Evolutionary conservation across 2,329 filamentous ascomycete genomes (phyloP).

Genomic region (Cercospora canescens): DNA sequence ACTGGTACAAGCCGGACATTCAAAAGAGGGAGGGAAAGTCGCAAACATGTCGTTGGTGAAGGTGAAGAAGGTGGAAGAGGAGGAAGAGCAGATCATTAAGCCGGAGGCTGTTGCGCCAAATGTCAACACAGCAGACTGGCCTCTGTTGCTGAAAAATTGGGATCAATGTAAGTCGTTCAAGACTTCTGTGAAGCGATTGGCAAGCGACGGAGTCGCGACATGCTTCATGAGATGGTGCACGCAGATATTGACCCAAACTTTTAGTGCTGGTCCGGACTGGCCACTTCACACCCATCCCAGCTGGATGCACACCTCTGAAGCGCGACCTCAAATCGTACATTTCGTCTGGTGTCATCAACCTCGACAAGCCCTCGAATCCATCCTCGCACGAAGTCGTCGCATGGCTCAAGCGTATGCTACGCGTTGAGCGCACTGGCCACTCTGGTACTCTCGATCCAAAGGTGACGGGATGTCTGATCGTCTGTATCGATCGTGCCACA

Average conservation of each 20-base stretch:
- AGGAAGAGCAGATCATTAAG: slow-evolving; percentile 70
- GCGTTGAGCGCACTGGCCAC: slow-evolving; percentile 95
- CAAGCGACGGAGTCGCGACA: neutral
- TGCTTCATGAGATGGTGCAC: slow-evolving; percentile 9
- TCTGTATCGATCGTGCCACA: slow-evolving; percentile 94
- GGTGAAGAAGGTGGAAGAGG: slow-evolving; percentile 37
- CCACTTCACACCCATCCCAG: slow-evolving; percentile 95
- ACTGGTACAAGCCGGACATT: slow-evolving; percentile 20
- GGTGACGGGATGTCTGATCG: slow-evolving; percentile 93
- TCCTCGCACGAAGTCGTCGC: slow-evolving; percentile 98
- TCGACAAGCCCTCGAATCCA: slow-evolving; percentile 96
- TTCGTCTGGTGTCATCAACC: slow-evolving; percentile 96
- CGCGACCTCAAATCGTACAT: slow-evolving; percentile 97
- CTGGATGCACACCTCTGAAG: slow-evolving; percentile 86
- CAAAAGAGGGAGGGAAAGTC: slow-evolving; percentile 1
- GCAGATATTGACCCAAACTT: slow-evolving; percentile 26
- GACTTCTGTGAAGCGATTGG: neutral
- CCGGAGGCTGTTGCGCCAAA: slow-evolving; percentile 77
- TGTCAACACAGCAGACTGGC: slow-evolving; percentile 87
- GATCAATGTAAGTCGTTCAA: slow-evolving; percentile 58
- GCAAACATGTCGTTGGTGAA: slow-evolving; percentile 45
- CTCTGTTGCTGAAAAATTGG: slow-evolving; percentile 93
- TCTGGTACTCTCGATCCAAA: slow-evolving; percentile 98
- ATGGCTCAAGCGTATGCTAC: slow-evolving; percentile 97
- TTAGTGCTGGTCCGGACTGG: slow-evolving; percentile 87